These are phyloP conservation scores for Aegilops umbellulata DNA, from an alignment of 176 grass and related monocot species.

Conservation along the genomic window DNA sequence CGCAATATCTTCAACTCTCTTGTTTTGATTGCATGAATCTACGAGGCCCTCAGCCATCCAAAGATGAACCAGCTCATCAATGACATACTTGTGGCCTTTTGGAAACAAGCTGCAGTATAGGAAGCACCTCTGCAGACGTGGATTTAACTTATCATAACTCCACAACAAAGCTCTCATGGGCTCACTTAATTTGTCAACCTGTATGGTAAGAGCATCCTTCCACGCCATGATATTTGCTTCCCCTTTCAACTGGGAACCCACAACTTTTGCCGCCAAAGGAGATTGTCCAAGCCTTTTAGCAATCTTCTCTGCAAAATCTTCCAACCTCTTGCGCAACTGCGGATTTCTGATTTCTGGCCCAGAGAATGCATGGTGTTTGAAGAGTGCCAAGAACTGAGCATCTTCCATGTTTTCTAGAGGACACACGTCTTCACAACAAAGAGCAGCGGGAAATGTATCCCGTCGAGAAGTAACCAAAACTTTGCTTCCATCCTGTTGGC, in stretches of 20 bases:
- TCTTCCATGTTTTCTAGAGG: too few species aligned
- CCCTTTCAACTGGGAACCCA: background rate
- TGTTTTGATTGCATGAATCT: background rate
- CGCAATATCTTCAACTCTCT: background rate
- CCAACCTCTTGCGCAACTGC: background rate
- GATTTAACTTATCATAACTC: slow-evolving; percentile 8
- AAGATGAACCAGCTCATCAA: background rate
- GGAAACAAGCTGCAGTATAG: slow-evolving; percentile 3
- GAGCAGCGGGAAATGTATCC: too few species aligned
- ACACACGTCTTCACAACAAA: too few species aligned
- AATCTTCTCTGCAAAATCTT: background rate
- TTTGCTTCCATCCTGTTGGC: too few species aligned
- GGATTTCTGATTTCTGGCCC: too few species aligned
- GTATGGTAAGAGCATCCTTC: background rate
- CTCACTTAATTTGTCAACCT: background rate
- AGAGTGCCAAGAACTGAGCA: too few species aligned
- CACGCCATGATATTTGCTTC: background rate
- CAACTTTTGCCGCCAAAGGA: slow-evolving; percentile 12
- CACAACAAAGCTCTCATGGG: background rate
- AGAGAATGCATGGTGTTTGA: too few species aligned
- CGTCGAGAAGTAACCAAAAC: too few species aligned
- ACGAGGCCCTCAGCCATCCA: background rate
- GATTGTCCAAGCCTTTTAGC: background rate
- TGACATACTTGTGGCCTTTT: background rate
- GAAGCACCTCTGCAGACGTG: slow-evolving; percentile 9